Evolutionary conservation across 2,329 filamentous ascomycete species (phyloP).

Genomic region (Huntiella moniliformis): DNA sequence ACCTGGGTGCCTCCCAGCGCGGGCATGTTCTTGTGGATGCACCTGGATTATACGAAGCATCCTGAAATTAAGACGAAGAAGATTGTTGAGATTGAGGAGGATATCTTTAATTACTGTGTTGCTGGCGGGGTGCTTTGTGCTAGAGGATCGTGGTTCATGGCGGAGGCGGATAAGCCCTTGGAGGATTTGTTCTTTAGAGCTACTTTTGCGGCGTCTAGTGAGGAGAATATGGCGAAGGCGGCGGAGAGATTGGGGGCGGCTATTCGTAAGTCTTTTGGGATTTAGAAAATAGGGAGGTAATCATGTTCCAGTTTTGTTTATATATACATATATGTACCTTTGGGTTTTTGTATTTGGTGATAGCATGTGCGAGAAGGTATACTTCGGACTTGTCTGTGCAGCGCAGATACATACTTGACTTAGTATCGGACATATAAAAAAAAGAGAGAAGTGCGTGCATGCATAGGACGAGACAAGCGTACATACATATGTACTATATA

Average conservation of each 20-base stretch:
- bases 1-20: slow-evolving; percentile 64
- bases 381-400: too few species aligned
- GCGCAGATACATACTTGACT: too few species aligned
- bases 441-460: too few species aligned
- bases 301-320: slow-evolving; percentile 11
- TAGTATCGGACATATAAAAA: too few species aligned
- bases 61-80: slow-evolving; percentile 34
- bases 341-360: too few species aligned
- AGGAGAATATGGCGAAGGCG: slow-evolving; percentile 50
- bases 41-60: slow-evolving; percentile 47
- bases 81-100: slow-evolving; percentile 57
- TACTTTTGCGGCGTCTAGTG: slow-evolving; percentile 68
- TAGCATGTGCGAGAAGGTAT: too few species aligned
- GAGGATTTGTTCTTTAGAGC: slow-evolving; percentile 65
- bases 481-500: too few species aligned
- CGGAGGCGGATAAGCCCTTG: slow-evolving; percentile 42
- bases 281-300: slow-evolving; percentile 13
- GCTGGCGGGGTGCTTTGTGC: slow-evolving; percentile 62
- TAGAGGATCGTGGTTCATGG: slow-evolving; percentile 79
- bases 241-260: slow-evolving; percentile 60
- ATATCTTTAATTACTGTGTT: slow-evolving; percentile 64
- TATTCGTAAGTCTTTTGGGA: slow-evolving; percentile 38
- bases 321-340: too few species aligned
- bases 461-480: too few species aligned
- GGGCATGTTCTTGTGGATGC: slow-evolving; percentile 88